Evolutionary conservation across 768 basidiomycete genomes (phyloP).

Genomic region (Termitomyces heimii): DNA sequence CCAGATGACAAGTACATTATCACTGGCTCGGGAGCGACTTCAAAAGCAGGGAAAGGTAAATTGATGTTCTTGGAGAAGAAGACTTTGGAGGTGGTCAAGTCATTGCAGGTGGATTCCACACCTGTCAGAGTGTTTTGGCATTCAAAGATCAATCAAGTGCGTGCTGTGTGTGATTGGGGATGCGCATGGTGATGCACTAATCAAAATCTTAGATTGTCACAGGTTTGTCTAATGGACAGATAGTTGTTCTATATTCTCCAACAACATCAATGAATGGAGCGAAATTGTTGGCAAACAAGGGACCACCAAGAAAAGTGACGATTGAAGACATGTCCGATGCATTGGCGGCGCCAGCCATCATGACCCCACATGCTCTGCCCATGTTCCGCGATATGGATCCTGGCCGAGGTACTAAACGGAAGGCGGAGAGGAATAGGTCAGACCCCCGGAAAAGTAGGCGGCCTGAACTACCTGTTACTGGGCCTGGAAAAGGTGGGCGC

Average conservation of each 20-base stretch:
- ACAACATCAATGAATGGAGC: conserved; percentile 86
- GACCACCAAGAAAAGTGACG: conserved; percentile 75
- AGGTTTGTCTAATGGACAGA: conserved; percentile 81
- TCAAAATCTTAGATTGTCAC: conserved; percentile 64
- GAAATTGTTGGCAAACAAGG: conserved; percentile 82
- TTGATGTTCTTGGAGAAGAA: conserved; percentile 72
- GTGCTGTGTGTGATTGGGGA: conserved; percentile 19
- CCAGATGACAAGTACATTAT: conserved; percentile 89
- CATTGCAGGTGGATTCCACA: conserved; percentile 62
- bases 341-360: conserved; percentile 78
- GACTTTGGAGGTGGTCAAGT: conserved; percentile 61
- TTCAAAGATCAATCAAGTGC: conserved; percentile 93
- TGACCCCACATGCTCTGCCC: conserved; percentile 87
- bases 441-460: conserved; percentile 90
- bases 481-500: conserved; percentile 89
- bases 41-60: conserved; percentile 64
- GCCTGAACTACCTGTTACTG: conserved; percentile 89
- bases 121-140: conserved; percentile 95
- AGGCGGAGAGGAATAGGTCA: conserved; percentile 81
- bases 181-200: conserved; percentile 3
- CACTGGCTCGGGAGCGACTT: conserved; percentile 69
- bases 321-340: conserved; percentile 89
- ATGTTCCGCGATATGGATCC: conserved; percentile 86
- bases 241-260: conserved; percentile 91
- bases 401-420: conserved; percentile 75